Base-by-base conservation (phyloP, 805 yeast species). In the Saccharomycopsis sp. region DNA sequence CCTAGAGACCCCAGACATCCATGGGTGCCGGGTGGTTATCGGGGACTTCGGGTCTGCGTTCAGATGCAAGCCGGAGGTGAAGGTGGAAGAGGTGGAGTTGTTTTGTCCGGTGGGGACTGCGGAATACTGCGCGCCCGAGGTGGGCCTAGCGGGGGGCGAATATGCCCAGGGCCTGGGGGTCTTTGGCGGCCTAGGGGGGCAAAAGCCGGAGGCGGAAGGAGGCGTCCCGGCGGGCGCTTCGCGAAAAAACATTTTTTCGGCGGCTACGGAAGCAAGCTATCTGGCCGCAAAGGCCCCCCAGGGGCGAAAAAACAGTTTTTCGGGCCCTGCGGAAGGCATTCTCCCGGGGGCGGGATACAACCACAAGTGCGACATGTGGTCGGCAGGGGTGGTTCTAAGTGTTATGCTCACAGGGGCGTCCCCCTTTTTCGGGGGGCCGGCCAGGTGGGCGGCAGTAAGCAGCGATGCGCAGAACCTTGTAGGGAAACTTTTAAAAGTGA, bases 71-170 rank as follows among this genome's bases (percentile, higher is more conserved):
- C 54, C n/a, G n/a, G 65, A 0, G 66, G 70, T 1, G 68, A 59
- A 24, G 64, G 71, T 57, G 68, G 82, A 56, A 75, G 7, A 44
- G 18, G 8, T 44, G 8, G 7, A 44, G 21, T 12, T 44, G 4
- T 44, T 44, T 44, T n/a, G 20, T 5, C 21, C 21, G 7, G 84
- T 79, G 0, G 85, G 85, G 1, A 85, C 90, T 0, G 83, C 85
- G 0, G 90, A 85, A 65, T 85, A 85, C 64, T 78, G 84, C 58
- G 90, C 91, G 0, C 91, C 91, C 0, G 90, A 85, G 64, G 82
- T 85, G 9, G 82, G 84, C 0, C 73, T 80, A 65, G 44, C 56
- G 60, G n/a, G 65, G 64, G 53, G 65, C 70, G 8, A n/a, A n/a
- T n/a, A n/a, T n/a, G n/a, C n/a, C n/a, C n/a, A 29, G 37, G 37